phyloP scores from a whole-genome alignment of 2,329 filamentous ascomycete species.

The Alternaria longipes region DNA sequence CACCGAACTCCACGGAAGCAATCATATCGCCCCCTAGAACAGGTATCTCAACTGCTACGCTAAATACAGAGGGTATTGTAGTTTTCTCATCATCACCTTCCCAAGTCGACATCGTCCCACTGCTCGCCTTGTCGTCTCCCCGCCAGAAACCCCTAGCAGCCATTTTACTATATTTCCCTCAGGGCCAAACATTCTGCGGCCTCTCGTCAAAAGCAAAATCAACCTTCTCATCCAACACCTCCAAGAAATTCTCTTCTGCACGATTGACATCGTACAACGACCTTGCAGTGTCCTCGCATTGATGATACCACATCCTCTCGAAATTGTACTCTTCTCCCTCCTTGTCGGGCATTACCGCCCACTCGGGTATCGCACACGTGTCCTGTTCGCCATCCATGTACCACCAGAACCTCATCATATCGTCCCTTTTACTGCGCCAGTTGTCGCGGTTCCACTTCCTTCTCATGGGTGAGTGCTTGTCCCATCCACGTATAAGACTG shows the following conservation, averaged over 20 bases:
- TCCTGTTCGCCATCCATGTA: constrained; percentile 27
- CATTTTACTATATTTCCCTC: not conserved
- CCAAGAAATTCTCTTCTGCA: constrained; percentile 34
- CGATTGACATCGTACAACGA: constrained; percentile 22
- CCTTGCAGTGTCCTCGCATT: constrained; percentile 34
- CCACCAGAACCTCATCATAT: constrained; percentile 42
- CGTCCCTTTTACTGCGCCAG: constrained; percentile 19
- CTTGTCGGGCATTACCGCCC: constrained; percentile 37
- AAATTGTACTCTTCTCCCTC: constrained; percentile 33
- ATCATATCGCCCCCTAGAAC: no score
- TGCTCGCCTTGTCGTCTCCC: no score
- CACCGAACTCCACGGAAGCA: no score
- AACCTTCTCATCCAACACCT: constrained; percentile 32
- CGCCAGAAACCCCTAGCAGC: not conserved
- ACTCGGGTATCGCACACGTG: constrained; percentile 37
- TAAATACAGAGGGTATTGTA: no score
- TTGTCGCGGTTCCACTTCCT: constrained; percentile 33
- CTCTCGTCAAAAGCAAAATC: constrained; percentile 35
- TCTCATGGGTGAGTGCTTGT: constrained; percentile 35
- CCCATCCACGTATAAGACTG: constrained; percentile 34
- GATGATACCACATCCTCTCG: constrained; percentile 41
- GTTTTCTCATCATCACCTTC: no score
- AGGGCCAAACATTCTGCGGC: constrained; percentile 24
- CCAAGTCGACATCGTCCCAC: no score
- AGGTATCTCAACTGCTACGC: no score